Conservation (phyloP, 148 eudicot species). For the Chenopodium berlandieri region DNA sequence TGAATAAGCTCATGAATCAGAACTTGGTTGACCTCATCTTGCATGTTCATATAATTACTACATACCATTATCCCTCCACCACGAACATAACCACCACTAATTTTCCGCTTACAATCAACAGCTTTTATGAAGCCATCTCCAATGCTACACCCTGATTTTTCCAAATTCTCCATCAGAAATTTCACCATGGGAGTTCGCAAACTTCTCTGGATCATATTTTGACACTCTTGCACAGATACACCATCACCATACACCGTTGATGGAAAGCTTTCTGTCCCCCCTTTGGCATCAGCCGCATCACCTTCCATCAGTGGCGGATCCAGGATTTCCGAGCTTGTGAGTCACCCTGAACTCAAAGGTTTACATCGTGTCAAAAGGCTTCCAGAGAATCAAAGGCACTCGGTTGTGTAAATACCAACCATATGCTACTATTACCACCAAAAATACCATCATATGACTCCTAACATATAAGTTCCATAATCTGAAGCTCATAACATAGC, state of each 20-base stretch:
- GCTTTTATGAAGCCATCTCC: slow-evolving; percentile 69
- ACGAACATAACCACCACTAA: slow-evolving; percentile 57
- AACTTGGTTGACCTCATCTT: slow-evolving; percentile 90
- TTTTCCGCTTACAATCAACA: slow-evolving; percentile 40
- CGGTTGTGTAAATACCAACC: too few species aligned
- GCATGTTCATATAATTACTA: slow-evolving; percentile 61
- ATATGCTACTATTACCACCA: too few species aligned
- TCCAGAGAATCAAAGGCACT: too few species aligned
- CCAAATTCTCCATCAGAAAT: slow-evolving; percentile 68
- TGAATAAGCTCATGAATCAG: slow-evolving; percentile 94
- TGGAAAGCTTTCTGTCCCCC: slow-evolving; percentile 5
- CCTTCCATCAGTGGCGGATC: slow-evolving; percentile 17
- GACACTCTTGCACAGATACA: slow-evolving; percentile 41
- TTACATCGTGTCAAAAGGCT: too few species aligned
- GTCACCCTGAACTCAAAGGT: too few species aligned
- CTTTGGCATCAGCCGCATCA: slow-evolving; percentile 11
- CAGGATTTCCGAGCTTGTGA: too few species aligned
- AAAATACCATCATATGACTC: too few species aligned
- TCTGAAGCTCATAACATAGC: too few species aligned
- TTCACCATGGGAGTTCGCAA: slow-evolving; percentile 74
- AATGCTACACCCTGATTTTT: slow-evolving; percentile 67
- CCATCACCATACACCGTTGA: slow-evolving; percentile 28
- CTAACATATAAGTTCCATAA: too few species aligned
- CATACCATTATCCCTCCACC: slow-evolving; percentile 81
- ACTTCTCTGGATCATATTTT: slow-evolving; percentile 48